A percentile compares a stretch with the other conserved stretches of the same genome.
Conservation (phyloP, 179 eudicot genomes). For the Silene coronaria region DNA sequence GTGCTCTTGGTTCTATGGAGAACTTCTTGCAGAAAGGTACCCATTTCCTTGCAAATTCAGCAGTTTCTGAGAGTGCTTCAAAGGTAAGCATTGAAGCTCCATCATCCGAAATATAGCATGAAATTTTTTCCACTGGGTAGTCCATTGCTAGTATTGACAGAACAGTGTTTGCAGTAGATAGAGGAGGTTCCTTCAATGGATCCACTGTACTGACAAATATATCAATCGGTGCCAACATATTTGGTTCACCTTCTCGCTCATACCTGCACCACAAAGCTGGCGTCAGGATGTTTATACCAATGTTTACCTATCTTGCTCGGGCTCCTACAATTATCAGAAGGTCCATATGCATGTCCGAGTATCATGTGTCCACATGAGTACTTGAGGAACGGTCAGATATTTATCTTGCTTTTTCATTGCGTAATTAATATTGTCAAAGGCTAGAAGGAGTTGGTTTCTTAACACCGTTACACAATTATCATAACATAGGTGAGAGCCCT, state of each 20-base stretch:
- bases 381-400: no score
- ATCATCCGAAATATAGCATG: slow-evolving; percentile 93
- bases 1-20: slow-evolving; percentile 79
- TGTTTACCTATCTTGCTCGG: not conserved
- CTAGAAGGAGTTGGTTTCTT: no score
- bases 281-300: slow-evolving; percentile 13
- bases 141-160: slow-evolving; percentile 87
- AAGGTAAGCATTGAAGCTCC: slow-evolving; percentile 93
- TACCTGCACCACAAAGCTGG: slow-evolving; percentile 48
- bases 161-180: slow-evolving; percentile 72
- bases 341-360: not conserved
- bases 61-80: slow-evolving; percentile 87
- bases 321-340: not conserved
- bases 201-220: slow-evolving; percentile 95
- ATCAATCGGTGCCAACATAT: slow-evolving; percentile 74
- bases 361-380: no score
- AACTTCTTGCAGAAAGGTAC: slow-evolving; percentile 95
- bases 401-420: no score
- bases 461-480: not conserved
- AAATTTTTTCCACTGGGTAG: slow-evolving; percentile 82
- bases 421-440: no score
- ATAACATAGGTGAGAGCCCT: not conserved
- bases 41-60: slow-evolving; percentile 94
- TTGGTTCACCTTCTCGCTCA: slow-evolving; percentile 88
- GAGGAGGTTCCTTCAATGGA: slow-evolving; percentile 92